phyloP scores from a whole-genome alignment of 2,329 filamentous ascomycete genomes.

The Colletotrichum camelliae region DNA sequence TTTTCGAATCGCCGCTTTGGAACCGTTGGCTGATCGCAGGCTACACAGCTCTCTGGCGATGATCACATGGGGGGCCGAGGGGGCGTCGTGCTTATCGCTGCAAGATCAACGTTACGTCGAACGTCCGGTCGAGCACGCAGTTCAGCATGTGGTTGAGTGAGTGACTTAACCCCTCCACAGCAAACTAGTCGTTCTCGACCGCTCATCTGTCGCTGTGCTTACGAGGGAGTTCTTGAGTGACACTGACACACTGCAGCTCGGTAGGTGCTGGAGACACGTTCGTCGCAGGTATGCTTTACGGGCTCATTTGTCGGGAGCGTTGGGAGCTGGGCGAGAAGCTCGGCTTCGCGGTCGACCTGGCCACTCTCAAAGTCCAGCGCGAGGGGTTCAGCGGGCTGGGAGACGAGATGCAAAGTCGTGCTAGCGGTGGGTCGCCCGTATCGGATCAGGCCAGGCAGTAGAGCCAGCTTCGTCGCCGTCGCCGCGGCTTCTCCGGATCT shows the following conservation, averaged over 20 bases:
- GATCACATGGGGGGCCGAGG: conserved; percentile 65
- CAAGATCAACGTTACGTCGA: conserved; percentile 38
- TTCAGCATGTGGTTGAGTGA: conserved; percentile 62
- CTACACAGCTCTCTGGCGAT: conserved; percentile 48
- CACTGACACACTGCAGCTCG: conserved; percentile 50
- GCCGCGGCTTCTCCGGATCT: conserved; percentile 1
- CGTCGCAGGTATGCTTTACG: conserved; percentile 73
- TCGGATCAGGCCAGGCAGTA: conserved; percentile 10
- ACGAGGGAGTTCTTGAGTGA: not conserved
- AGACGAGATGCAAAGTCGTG: conserved; percentile 27
- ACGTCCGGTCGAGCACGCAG: conserved; percentile 45
- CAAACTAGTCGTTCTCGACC: not conserved
- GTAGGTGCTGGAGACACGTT: conserved; percentile 81
- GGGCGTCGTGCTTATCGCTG: conserved; percentile 46
- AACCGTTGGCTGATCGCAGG: not conserved
- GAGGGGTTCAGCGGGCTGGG: conserved; percentile 68
- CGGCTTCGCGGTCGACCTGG: conserved; percentile 68
- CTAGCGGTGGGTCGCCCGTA: conserved; percentile 23
- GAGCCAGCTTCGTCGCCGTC: not conserved
- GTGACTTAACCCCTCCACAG: conserved; percentile 33
- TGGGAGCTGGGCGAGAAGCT: conserved; percentile 57
- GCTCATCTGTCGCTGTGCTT: not conserved
- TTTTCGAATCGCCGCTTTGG: conserved; percentile 10
- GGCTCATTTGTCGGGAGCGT: conserved; percentile 55
- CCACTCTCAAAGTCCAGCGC: conserved; percentile 70